Percentiles rank a stretch among this genome's conserved stretches.
phyloP scores from a whole-genome alignment of 352 stramenopile genomes.

The Phytophthora fragariaefolia region DNA sequence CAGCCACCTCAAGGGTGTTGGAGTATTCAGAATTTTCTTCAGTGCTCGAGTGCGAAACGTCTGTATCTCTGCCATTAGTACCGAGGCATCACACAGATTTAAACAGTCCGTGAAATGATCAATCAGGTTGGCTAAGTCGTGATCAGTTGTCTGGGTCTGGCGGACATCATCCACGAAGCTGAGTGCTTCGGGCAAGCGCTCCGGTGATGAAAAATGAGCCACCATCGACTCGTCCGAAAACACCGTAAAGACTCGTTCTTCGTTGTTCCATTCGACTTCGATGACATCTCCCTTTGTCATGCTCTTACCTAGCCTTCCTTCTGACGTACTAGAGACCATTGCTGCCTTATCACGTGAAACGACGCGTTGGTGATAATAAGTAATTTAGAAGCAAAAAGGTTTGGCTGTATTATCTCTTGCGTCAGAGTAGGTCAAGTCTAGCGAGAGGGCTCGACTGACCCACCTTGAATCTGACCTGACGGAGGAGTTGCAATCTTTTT shows the following conservation, averaged over 20 bases:
- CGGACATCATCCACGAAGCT: constrained; percentile 5
- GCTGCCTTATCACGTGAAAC: constrained; percentile 1
- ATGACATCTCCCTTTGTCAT: constrained; percentile 10
- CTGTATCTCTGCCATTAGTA: constrained; percentile 15
- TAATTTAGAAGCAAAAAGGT: not conserved
- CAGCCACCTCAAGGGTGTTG: constrained; percentile 20
- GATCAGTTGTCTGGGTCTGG: constrained; percentile 10
- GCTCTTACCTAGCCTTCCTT: not conserved
- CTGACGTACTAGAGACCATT: not conserved
- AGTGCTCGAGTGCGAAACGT: constrained; percentile 17
- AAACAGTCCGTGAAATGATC: constrained; percentile 8
- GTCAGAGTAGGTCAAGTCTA: constrained; percentile 17
- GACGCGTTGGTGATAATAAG: too few relatives aligned
- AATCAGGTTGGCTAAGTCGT: constrained; percentile 10
- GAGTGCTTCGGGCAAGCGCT: not conserved
- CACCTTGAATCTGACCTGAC: constrained; percentile 10
- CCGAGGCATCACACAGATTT: not conserved
- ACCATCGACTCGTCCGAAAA: constrained; percentile 10
- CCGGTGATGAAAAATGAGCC: constrained; percentile 5
- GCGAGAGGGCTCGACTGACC: constrained; percentile 5
- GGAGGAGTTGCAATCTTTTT: constrained; percentile 34
- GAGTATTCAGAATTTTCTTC: constrained; percentile 12
- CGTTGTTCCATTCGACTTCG: constrained; percentile 10
- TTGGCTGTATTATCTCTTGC: constrained; percentile 22
- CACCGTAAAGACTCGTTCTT: constrained; percentile 16